Conservation (phyloP, 2,329 filamentous ascomycete genomes). For the Drechslerella stenobrocha region DNA sequence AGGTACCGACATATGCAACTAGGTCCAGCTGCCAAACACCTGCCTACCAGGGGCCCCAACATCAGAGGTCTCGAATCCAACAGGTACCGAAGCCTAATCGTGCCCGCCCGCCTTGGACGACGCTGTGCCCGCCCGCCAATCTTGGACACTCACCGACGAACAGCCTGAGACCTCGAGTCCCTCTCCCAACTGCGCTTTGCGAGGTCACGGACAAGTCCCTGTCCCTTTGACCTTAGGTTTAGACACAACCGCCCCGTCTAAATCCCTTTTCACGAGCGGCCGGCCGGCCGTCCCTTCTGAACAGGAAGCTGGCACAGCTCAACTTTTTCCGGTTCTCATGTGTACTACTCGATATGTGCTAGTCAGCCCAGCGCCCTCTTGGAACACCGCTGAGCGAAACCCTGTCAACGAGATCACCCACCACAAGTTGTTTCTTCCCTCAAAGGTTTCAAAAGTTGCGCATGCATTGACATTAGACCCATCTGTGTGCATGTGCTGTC, state of each 20-base stretch:
- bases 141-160: slow-evolving; percentile 18
- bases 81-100: slow-evolving; percentile 39
- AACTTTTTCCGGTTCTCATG: slow-evolving; percentile 47
- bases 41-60: slow-evolving; percentile 20
- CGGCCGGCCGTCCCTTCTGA: slow-evolving; percentile 41
- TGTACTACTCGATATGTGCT: slow-evolving; percentile 46
- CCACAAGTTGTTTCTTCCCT: slow-evolving; percentile 31
- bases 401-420: slow-evolving; percentile 11
- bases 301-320: slow-evolving; percentile 46
- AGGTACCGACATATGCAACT: slow-evolving; percentile 44
- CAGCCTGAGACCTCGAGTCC: too few species aligned
- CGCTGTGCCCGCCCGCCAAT: slow-evolving; percentile 7
- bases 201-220: slow-evolving; percentile 21
- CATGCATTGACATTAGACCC: slow-evolving; percentile 42
- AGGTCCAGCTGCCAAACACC: neutral
- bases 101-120: slow-evolving; percentile 20
- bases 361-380: slow-evolving; percentile 5
- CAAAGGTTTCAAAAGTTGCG: slow-evolving; percentile 39
- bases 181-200: slow-evolving; percentile 32
- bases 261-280: slow-evolving; percentile 40
- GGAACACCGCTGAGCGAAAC: slow-evolving; percentile 3
- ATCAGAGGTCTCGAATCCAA: slow-evolving; percentile 26
- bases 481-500: slow-evolving; percentile 32
- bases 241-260: slow-evolving; percentile 32
- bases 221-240: slow-evolving; percentile 19